Evolutionary conservation across 2,329 filamentous ascomycete species (phyloP).

Genomic region (Dactylellina parvicollis): DNA sequence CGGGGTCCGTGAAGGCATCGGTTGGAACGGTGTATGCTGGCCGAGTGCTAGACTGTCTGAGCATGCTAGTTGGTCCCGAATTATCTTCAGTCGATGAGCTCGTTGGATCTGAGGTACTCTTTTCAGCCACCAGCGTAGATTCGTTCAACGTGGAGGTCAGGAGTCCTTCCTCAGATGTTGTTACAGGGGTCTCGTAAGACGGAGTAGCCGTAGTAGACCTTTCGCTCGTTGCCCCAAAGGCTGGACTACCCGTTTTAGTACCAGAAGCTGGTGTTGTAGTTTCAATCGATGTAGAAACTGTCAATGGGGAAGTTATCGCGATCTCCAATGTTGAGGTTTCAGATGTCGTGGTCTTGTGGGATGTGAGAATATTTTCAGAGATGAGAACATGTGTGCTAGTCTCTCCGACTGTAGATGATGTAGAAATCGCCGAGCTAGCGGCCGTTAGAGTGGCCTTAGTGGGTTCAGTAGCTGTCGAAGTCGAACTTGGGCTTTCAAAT

Average conservation of each 20-base stretch:
- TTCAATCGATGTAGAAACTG: background rate
- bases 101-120: background rate
- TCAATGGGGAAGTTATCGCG: too few species aligned
- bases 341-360: conserved; percentile 5
- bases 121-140: background rate
- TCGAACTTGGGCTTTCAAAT: background rate
- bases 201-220: background rate
- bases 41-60: background rate
- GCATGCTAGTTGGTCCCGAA: background rate
- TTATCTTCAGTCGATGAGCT: background rate
- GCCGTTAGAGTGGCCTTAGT: background rate
- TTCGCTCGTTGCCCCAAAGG: background rate
- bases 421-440: background rate
- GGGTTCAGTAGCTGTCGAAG: background rate
- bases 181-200: background rate
- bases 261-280: background rate
- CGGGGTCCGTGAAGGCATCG: conserved; percentile 11
- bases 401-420: background rate
- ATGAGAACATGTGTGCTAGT: too few species aligned
- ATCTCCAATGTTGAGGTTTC: background rate
- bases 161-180: background rate
- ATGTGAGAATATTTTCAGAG: background rate
- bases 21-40: conserved; percentile 11
- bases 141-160: background rate
- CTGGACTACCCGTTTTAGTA: background rate